A percentile compares a stretch with the other conserved stretches of the same genome.
Conservation (phyloP, 2,329 filamentous ascomycete genomes). For the Aspergillus luchuensis region DNA sequence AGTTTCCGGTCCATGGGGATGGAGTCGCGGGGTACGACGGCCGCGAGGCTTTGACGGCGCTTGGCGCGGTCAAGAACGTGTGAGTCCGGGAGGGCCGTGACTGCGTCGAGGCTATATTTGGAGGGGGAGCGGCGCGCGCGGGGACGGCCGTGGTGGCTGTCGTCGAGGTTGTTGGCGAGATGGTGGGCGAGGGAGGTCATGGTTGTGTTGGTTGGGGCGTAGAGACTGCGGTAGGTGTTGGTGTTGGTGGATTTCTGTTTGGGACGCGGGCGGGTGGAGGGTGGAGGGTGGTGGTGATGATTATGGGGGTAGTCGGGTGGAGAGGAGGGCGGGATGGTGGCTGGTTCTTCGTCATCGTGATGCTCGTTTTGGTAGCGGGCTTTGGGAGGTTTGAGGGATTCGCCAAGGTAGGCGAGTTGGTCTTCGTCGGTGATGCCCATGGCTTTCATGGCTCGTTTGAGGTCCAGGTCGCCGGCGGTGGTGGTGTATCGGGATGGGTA, state of each 20-base stretch:
- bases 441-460: slow-evolving; percentile 26
- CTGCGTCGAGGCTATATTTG: slow-evolving; percentile 33
- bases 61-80: slow-evolving; percentile 24
- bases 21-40: slow-evolving; percentile 26
- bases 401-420: slow-evolving; percentile 25
- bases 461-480: slow-evolving; percentile 22
- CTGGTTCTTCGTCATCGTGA: slow-evolving; percentile 6
- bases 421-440: slow-evolving; percentile 33
- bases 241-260: slow-evolving; percentile 26
- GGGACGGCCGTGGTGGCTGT: slow-evolving; percentile 25
- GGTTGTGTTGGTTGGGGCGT: slow-evolving; percentile 28
- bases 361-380: slow-evolving; percentile 16
- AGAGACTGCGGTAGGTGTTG: slow-evolving; percentile 27
- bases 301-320: slow-evolving; percentile 30
- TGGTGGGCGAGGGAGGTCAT: slow-evolving; percentile 30
- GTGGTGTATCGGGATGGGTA: slow-evolving; percentile 14
- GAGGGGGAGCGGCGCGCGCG: slow-evolving; percentile 29
- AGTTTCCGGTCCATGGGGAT: slow-evolving; percentile 37
- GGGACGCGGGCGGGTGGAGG: slow-evolving; percentile 23
- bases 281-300: slow-evolving; percentile 19
- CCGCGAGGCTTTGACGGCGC: slow-evolving; percentile 25
- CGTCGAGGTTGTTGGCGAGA: slow-evolving; percentile 19
- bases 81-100: slow-evolving; percentile 25
- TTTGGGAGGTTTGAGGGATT: slow-evolving; percentile 21
- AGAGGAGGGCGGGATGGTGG: slow-evolving; percentile 33